Evolutionary conservation across 345 rosid species (phyloP), one percentile per base, ranked within the genome.

Genomic region (Gossypium ekmanianum): DNA sequence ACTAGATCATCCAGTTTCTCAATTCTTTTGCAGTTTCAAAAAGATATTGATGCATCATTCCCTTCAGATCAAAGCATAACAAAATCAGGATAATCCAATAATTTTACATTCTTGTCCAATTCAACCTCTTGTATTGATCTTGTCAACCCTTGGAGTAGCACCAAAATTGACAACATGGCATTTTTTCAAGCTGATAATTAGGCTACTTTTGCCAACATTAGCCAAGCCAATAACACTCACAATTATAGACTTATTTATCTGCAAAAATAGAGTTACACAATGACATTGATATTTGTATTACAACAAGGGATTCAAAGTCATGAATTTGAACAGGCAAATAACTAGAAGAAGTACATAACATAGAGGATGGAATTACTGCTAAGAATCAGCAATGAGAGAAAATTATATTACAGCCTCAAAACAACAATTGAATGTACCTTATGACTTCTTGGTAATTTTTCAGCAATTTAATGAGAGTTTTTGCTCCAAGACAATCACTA

Each of bases 401-500:
- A 62, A 29, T 27, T 34, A 24, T 18, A 58, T n/a, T n/a, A n/a
- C 2, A 27, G n/a, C 26, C 45, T 11, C 13, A 61, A 50, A 59
- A 55, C 26, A 80, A 29, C 10, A 22, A 20, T 11, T 1, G 9
- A 68, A 73, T 71, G 50, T 78, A 95, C 98, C 89, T 93, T 96
- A 14, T 93, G 90, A 85, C 98, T 93, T 85, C 96, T 95, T 3
- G 94, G 84, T 93, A 95, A 80, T 90, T 93, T 80, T 95, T 93
- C 77, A 93, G 79, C 84, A 95, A 77, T 75, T 95, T 95, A 79
- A 93, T 81, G 50, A 91, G 98, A 72, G 94, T 88, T 69, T 93
- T 97, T 43, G 98, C 99, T 76, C 97, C 98, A 76, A 95, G 94
- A 81, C 99, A 95, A 74, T 95, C 97, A 82, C 98, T 95, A 10